Evolutionary conservation across 164 flowering plant species (phyloP).

Genomic region (Sextonia rubra): DNA sequence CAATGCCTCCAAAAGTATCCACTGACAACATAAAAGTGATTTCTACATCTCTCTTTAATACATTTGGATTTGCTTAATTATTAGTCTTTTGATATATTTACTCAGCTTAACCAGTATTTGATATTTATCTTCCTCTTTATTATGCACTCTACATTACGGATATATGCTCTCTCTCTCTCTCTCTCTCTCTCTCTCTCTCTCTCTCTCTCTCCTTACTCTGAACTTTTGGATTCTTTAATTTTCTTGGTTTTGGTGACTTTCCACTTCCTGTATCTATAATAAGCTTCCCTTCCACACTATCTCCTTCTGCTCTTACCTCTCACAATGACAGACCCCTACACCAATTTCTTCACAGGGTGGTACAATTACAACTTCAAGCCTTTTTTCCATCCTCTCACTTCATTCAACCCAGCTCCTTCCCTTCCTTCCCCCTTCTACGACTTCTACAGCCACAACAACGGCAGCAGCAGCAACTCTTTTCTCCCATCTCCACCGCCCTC

Average conservation of each 20-base stretch:
- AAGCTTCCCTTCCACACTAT: constrained; percentile 13
- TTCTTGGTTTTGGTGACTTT: constrained; percentile 5
- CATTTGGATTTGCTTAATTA: constrained; percentile 1
- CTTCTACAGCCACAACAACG: constrained; percentile 10
- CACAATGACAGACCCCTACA: constrained; percentile 61
- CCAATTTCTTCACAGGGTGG: constrained; percentile 56
- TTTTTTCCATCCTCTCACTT: constrained; percentile 15
- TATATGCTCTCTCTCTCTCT: too few relatives aligned
- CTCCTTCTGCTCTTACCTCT: constrained; percentile 11
- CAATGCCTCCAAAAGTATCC: too few relatives aligned
- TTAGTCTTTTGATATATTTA: constrained; percentile 2
- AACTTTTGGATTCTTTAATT: neutral
- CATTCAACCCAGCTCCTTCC: constrained; percentile 24
- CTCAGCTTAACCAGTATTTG: too few relatives aligned
- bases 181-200: constrained; percentile 14
- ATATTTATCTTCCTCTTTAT: neutral
- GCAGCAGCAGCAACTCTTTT: neutral
- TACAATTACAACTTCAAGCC: constrained; percentile 31
- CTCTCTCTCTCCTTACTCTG: constrained; percentile 17
- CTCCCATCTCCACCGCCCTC: constrained; percentile 36
- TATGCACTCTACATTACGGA: neutral
- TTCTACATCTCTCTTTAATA: constrained; percentile 8
- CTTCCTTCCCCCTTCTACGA: constrained; percentile 22
- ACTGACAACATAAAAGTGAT: too few relatives aligned
- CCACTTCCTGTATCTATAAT: neutral